These are phyloP conservation scores for Discostella stelligeroides DNA, from an alignment of 108 stramenopile species.

Conservation along the genomic window DNA sequence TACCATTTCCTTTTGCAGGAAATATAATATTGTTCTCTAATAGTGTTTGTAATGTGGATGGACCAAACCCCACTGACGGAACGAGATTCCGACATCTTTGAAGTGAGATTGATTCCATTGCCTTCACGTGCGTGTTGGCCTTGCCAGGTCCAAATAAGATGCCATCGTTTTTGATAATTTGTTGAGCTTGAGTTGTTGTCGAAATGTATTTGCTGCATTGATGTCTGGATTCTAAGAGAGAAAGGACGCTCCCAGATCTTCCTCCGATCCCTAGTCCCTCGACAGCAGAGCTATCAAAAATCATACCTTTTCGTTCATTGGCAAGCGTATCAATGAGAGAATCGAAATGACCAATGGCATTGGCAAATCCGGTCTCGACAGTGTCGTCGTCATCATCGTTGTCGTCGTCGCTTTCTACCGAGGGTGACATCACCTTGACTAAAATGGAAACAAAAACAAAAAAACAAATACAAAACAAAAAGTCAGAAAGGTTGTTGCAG, in stretches of 20 bases:
- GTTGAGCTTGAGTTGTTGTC: slow-evolving; percentile 67
- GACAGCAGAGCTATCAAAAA: neutral
- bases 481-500: no score
- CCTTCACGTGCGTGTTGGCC: slow-evolving; percentile 65
- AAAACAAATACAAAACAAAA: neutral
- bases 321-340: slow-evolving; percentile 74
- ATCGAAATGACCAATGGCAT: slow-evolving; percentile 71
- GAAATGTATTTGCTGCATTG: slow-evolving; percentile 61
- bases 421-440: slow-evolving; percentile 61
- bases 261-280: slow-evolving; percentile 11
- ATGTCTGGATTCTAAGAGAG: slow-evolving; percentile 58
- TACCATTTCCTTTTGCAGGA: slow-evolving; percentile 41
- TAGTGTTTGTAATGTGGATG: slow-evolving; percentile 58
- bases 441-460: neutral
- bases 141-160: slow-evolving; percentile 74
- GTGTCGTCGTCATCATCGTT: slow-evolving; percentile 23
- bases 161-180: slow-evolving; percentile 67
- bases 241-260: slow-evolving; percentile 40
- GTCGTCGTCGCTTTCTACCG: slow-evolving; percentile 40
- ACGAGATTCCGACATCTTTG: slow-evolving; percentile 25
- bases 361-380: slow-evolving; percentile 64
- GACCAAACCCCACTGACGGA: slow-evolving; percentile 65
- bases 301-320: slow-evolving; percentile 55
- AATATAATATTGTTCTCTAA: slow-evolving; percentile 65
- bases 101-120: slow-evolving; percentile 36